Conservation (phyloP, 2,329 filamentous ascomycete genomes). For the Colletotrichum liaoningense region DNA sequence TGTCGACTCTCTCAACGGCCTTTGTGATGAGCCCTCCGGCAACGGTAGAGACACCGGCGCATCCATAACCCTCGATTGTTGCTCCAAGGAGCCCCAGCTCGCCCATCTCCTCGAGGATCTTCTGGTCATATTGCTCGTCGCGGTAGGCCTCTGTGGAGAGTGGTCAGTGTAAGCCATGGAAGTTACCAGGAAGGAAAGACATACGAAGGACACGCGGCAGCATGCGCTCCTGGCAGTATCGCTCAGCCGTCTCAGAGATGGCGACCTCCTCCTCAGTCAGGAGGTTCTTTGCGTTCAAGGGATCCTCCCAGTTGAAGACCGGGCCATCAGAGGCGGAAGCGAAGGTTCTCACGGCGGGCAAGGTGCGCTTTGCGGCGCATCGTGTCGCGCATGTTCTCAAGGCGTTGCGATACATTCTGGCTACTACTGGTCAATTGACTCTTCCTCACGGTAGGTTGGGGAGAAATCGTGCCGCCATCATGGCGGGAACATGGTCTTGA, state of each 20-base stretch:
- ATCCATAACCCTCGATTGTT: constrained; percentile 88
- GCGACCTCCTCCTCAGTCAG: constrained; percentile 92
- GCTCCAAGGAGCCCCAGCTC: constrained; percentile 89
- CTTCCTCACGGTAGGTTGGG: not conserved
- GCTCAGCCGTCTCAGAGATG: constrained; percentile 89
- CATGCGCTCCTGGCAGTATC: constrained; percentile 93
- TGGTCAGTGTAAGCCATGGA: not conserved
- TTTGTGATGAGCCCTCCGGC: constrained; percentile 91
- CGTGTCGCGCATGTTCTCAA: constrained; percentile 26
- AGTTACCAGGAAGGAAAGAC: constrained; percentile 42
- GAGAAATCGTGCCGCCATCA: not conserved
- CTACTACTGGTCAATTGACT: constrained; percentile 1
- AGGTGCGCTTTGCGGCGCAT: constrained; percentile 33
- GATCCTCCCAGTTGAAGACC: constrained; percentile 91
- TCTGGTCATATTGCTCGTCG: constrained; percentile 86
- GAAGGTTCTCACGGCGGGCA: constrained; percentile 44
- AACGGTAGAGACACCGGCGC: constrained; percentile 87
- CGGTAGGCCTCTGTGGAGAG: constrained; percentile 77
- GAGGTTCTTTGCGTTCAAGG: constrained; percentile 78
- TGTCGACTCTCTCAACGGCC: constrained; percentile 91
- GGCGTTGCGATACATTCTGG: constrained; percentile 21
- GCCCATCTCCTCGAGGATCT: constrained; percentile 92
- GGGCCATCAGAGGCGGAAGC: constrained; percentile 47
- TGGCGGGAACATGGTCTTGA: constrained; percentile 6
- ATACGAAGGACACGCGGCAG: constrained; percentile 86